Evolutionary conservation across 495 filamentous ascomycete species (phyloP).

Genomic region (Penicillium paradoxum): DNA sequence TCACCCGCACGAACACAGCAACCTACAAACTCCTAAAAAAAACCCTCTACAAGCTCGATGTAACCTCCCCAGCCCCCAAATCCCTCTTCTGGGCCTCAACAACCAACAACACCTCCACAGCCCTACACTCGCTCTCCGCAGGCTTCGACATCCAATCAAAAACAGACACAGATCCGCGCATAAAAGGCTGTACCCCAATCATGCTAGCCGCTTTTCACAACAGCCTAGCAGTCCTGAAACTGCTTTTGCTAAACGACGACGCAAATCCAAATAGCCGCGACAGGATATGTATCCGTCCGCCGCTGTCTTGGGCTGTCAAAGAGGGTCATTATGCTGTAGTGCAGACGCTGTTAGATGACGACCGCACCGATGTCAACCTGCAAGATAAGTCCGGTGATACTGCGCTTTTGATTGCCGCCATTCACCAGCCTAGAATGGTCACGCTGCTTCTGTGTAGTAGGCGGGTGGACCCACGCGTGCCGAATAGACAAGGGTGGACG

Average conservation of each 20-base stretch:
- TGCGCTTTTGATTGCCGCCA: slow-evolving; percentile 15
- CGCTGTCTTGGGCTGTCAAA: slow-evolving; percentile 36
- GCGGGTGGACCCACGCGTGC: slow-evolving; percentile 14
- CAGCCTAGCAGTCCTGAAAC: slow-evolving; percentile 4
- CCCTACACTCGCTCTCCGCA: slow-evolving; percentile 10
- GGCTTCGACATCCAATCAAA: slow-evolving; percentile 10
- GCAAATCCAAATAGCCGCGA: slow-evolving; percentile 19
- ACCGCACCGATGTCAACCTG: slow-evolving; percentile 19
- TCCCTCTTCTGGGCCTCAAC: slow-evolving; percentile 18
- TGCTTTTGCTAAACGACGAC: slow-evolving; percentile 11
- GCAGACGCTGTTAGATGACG: slow-evolving; percentile 14
- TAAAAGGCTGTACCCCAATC: slow-evolving; percentile 18
- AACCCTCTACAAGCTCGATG: slow-evolving; percentile 15
- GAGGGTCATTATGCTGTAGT: slow-evolving; percentile 25
- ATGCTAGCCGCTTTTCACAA: slow-evolving; percentile 19
- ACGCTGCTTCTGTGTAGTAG: slow-evolving; percentile 7
- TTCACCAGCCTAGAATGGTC: slow-evolving; percentile 3
- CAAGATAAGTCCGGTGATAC: slow-evolving; percentile 21
- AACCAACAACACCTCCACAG: slow-evolving; percentile 9
- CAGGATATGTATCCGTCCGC: slow-evolving; percentile 23
- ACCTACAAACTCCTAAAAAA: slow-evolving; percentile 14
- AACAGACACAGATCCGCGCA: slow-evolving; percentile 4
- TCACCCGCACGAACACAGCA: slow-evolving; percentile 7
- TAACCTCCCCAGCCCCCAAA: neutral
- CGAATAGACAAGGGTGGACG: slow-evolving; percentile 17